Evolutionary conservation across 805 yeast species (phyloP), one percentile per base, ranked within the genome.

Genomic region (Metschnikowia hibisci): DNA sequence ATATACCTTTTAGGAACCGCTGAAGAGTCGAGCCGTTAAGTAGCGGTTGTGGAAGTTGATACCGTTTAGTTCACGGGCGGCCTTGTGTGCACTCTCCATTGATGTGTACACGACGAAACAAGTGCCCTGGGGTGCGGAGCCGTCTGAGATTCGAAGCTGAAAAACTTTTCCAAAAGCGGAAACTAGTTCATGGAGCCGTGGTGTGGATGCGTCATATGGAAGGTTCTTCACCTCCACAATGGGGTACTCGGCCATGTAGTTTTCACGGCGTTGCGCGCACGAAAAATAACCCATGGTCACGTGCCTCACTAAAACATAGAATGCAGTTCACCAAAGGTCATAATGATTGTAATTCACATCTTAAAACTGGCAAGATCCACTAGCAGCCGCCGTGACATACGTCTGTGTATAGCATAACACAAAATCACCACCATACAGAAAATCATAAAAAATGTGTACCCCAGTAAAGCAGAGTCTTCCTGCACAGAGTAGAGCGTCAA

Each of bases 11-110:
- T 7, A 27, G 30, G 4, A 7, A 6, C 13, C 30, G 14, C 14
- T 13, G 12, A 12, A 12, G 14, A 27, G 30, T 27, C 30, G 57
- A 8, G 80, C 77, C 20, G 81, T 81, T 27, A 81, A 52, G 53
- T 81, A 81, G 43, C 87, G 53, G 7, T 81, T 80, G 45, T 76
- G 73, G 48, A 75, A 76, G 52, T 80, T 80, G 46, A 74, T 76
- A 1, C 87, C 87, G 41, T 76, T 76, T 41, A 81, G 56, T 46
- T 76, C 81, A n/a, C 69, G 73, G 15, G 71, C 64, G 0, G 85
- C 84, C 26, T 58, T 56, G n/a, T 56, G 58, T 12, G 85, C 82
- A 46, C 71, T 69, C 22, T 61, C 60, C 14, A 73, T 45, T 34
- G 74, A 75, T 40, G 71, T 73, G 56, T 70, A 82, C 2, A 81